Conservation (phyloP, 148 eudicot genomes). For the Diospyros lotus region DNA sequence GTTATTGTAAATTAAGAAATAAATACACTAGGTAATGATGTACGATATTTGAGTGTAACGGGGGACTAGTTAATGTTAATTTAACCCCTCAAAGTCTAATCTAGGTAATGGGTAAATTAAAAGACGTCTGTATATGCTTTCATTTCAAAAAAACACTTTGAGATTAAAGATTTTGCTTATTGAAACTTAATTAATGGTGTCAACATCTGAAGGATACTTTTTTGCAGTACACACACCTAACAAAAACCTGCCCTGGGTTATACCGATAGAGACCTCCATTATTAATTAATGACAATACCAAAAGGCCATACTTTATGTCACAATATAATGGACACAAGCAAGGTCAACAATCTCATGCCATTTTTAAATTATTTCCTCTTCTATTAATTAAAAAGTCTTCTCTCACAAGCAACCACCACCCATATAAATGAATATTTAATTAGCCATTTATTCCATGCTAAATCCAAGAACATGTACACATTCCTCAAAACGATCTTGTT, state of each 20-base stretch:
- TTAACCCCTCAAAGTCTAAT: too few relatives aligned
- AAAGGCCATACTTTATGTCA: conserved; percentile 10
- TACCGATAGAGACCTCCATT: conserved; percentile 10
- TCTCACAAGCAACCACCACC: conserved; percentile 8
- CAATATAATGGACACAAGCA: not conserved
- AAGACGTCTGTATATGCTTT: too few relatives aligned
- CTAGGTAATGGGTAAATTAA: too few relatives aligned
- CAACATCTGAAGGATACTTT: conserved; percentile 10
- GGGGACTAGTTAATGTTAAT: too few relatives aligned
- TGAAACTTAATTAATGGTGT: not conserved
- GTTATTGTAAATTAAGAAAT: too few relatives aligned
- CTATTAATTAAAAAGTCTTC: not conserved
- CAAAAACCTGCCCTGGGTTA: conserved; percentile 13
- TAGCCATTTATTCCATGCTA: not conserved
- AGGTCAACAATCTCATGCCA: conserved; percentile 20
- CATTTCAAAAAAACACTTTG: too few relatives aligned
- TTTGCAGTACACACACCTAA: conserved; percentile 11
- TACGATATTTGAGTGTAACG: too few relatives aligned
- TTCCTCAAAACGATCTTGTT: not conserved
- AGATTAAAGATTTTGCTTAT: too few relatives aligned
- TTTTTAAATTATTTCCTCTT: not conserved
- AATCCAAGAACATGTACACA: not conserved
- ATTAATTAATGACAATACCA: not conserved
- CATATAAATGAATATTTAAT: not conserved
- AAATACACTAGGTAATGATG: too few relatives aligned